These are phyloP conservation scores for Aspergillus avenaceus DNA, from an alignment of 495 filamentous ascomycete species.

Conservation along the genomic window DNA sequence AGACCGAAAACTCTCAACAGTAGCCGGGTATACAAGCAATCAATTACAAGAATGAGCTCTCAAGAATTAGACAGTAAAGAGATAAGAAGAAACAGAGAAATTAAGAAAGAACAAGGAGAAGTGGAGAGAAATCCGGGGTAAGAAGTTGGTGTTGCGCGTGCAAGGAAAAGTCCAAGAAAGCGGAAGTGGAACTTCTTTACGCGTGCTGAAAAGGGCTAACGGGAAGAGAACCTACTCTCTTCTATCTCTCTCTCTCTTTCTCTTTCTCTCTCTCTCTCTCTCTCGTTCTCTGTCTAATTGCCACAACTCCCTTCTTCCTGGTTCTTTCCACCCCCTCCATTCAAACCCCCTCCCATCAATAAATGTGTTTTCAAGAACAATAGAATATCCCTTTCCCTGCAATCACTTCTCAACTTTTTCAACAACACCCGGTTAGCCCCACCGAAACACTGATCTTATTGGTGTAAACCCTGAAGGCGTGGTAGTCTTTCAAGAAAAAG, in stretches of 20 bases:
- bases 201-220: conserved; percentile 1
- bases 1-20: too few species aligned
- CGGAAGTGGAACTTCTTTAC: conserved; percentile 5
- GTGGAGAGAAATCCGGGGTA: conserved; percentile 1
- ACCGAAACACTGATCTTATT: not conserved
- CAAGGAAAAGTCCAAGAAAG: conserved; percentile 6
- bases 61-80: not conserved
- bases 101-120: too few species aligned
- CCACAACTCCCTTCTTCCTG: too few species aligned
- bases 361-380: too few species aligned
- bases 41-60: too few species aligned
- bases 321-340: too few species aligned
- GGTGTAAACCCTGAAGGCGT: not conserved
- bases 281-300: too few species aligned
- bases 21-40: too few species aligned
- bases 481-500: not conserved
- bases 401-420: too few species aligned
- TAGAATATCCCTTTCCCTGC: too few species aligned
- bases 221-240: too few species aligned
- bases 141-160: not conserved
- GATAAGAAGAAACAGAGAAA: not conserved
- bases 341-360: too few species aligned
- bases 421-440: not conserved
- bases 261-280: not conserved
- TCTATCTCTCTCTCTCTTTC: not conserved